Evolutionary conservation across 2,329 filamentous ascomycete species (phyloP), one percentile per base, ranked within the genome.

Genomic region (Zarea fungicola): DNA sequence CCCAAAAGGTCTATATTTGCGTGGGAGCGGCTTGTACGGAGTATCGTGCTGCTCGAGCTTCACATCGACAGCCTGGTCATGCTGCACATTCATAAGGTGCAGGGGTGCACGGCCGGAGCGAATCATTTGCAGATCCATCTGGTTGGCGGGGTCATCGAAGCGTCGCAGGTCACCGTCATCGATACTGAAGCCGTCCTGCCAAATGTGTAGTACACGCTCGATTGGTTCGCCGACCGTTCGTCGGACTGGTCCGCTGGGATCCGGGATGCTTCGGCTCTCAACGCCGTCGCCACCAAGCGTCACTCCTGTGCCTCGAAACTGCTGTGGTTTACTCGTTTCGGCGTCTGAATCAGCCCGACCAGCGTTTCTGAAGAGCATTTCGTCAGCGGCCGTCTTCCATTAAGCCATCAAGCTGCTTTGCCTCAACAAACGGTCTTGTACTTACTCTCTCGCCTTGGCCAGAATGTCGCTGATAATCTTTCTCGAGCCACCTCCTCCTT

Each of bases 151-250:
- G 63, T 93, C 87, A 59, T 91, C 85, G 61, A 88, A 92, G 49
- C 87, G 81, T 62, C 80, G 83, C 31, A 93, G 78, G 40, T 83
- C 79, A 23, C 89, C 89, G 59, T 93, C 87, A 52, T 91, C 88
- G 52, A 95, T 83, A 55, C 87, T 92, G 69, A 93, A 92, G 13
- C 89, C 89, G 61, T 95, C 84, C 35, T 78, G 77, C 89, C 89
- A 95, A 37, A 93, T 76, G 60, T 92, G 88, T 46, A 95, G 74
- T 10, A 81, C 78, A 43, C 87, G 83, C 43, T 81, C 80, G 52
- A 86, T 81, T 5, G 78, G 76, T 28, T 76, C 70, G 2, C 62
- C 54, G 14, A 55, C 61, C n/a, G 57, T 34, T 9, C 60, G 56
- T 16, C 19, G 37, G 56, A 65, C 18, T 55, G 59, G 52, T 4